Evolutionary conservation across 345 rosid species (phyloP).

Genomic region (Syzygium grande): DNA sequence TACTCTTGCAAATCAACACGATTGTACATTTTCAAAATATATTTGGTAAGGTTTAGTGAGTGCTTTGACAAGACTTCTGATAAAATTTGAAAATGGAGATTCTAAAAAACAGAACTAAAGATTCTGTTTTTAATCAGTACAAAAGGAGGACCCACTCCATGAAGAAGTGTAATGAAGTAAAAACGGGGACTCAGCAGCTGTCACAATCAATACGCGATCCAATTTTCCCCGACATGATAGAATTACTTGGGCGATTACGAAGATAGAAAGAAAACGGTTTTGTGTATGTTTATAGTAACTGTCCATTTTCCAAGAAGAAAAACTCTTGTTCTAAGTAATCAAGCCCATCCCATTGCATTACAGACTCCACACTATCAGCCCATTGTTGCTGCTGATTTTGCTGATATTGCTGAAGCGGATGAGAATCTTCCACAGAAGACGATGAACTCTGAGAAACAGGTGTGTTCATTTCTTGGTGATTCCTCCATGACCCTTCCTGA

Average conservation of each 20-base stretch:
- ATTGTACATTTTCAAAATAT: neutral
- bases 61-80: neutral
- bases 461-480: conserved; percentile 17
- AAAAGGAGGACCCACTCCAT: neutral
- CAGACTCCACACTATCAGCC: conserved; percentile 52
- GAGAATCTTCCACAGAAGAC: neutral
- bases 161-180: neutral
- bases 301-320: conserved; percentile 1
- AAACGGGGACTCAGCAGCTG: neutral
- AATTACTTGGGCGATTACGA: neutral
- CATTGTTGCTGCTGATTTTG: conserved; percentile 32
- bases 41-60: neutral
- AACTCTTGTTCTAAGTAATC: conserved; percentile 31
- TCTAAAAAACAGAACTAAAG: neutral
- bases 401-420: conserved; percentile 18
- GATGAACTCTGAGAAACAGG: conserved; percentile 17
- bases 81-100: neutral
- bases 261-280: neutral
- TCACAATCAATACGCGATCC: neutral
- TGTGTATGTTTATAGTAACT: neutral
- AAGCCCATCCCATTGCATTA: conserved; percentile 56
- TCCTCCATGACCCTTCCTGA: conserved; percentile 3
- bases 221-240: neutral
- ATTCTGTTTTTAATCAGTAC: neutral
- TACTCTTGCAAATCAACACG: neutral